Percentiles rank a stretch among this genome's conserved stretches.
Conservation (phyloP, 257 asterid species). For the Ehretia macrophylla region DNA sequence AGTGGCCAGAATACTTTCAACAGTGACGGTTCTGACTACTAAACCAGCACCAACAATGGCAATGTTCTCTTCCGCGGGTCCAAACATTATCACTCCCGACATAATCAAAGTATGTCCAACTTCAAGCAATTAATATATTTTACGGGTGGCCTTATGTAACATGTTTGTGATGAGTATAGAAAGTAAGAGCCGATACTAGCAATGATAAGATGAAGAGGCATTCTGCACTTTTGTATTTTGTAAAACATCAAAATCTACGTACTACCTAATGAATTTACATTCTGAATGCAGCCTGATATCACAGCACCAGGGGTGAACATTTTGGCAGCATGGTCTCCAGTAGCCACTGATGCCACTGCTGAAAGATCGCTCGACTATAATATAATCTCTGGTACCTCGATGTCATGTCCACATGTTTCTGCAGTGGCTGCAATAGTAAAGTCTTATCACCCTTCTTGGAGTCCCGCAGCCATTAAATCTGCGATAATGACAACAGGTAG, state of each 20-base stretch:
- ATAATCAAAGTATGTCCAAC: slow-evolving; percentile 39
- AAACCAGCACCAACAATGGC: slow-evolving; percentile 47
- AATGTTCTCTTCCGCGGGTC: slow-evolving; percentile 50
- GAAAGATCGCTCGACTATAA: slow-evolving; percentile 40
- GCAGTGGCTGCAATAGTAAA: slow-evolving; percentile 56
- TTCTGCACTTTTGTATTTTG: not conserved
- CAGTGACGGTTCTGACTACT: slow-evolving; percentile 28
- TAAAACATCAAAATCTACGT: not conserved
- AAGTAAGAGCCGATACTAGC: too few relatives aligned
- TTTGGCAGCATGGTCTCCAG: slow-evolving; percentile 68
- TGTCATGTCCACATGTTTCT: slow-evolving; percentile 65
- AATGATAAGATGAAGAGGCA: not conserved
- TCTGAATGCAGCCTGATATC: slow-evolving; percentile 49
- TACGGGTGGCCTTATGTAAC: too few relatives aligned
- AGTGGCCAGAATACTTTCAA: slow-evolving; percentile 35
- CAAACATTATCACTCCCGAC: slow-evolving; percentile 52
- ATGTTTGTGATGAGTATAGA: too few relatives aligned
- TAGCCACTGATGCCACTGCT: slow-evolving; percentile 28
- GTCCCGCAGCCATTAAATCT: slow-evolving; percentile 62
- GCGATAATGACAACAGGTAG: slow-evolving; percentile 68
- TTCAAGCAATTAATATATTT: not conserved
- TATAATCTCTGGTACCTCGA: slow-evolving; percentile 58
- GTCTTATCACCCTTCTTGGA: slow-evolving; percentile 52
- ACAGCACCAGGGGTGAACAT: slow-evolving; percentile 59
- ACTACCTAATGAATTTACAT: slow-evolving; percentile 7